Evolutionary conservation across 2,329 filamentous ascomycete genomes (phyloP), one percentile per base, ranked within the genome.

Genomic region (Purpureocillium takamizusanense): DNA sequence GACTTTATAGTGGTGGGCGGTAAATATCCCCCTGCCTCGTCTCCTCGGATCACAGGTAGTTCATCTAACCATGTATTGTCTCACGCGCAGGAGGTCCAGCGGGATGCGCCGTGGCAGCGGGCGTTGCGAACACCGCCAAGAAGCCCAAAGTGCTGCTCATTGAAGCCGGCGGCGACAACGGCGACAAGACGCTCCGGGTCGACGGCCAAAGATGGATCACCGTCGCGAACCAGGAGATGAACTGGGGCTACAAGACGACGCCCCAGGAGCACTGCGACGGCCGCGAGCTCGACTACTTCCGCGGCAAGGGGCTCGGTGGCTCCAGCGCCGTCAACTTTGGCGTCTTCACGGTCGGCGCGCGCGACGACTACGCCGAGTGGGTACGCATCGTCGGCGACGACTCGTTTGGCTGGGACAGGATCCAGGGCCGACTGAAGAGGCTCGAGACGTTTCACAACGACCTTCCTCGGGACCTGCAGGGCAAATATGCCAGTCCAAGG

Each of bases 311-410:
- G 1, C 53, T 77, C 0, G 72, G 73, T 2, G 73, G 73, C 2
- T 66, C 63, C 4, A 69, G 60, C 37, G 67, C 69, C 7, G 70
- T 76, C 46, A 77, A 77, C 49, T 76, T 75, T 40, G 65, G 66
- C 13, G 66, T 70, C 12, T 80, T 65, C 51, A 70, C 64, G 3
- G 46, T 71, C 18, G 79, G 80, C 3, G 66, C 74, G 2, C 59
- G 62, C 1, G 74, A 75, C 37, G 79, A 83, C 45, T 82, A 76
- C 42, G 67, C 83, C 21, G 65, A 74, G 38, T 81, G 78, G 76
- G 75, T 75, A 1, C 56, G 62, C 0, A 43, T 70, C 2, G 69
- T 75, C 0, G 74, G 57, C 0, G 78, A 83, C 45, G 65, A 76
- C 4, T 51, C 57, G 0, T 83, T 70, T 53, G 45, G 48, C 3